These are phyloP conservation scores for Cryptococcus sp. DNA, from an alignment of 1,284 basidiomycete species.

Conservation along the genomic window DNA sequence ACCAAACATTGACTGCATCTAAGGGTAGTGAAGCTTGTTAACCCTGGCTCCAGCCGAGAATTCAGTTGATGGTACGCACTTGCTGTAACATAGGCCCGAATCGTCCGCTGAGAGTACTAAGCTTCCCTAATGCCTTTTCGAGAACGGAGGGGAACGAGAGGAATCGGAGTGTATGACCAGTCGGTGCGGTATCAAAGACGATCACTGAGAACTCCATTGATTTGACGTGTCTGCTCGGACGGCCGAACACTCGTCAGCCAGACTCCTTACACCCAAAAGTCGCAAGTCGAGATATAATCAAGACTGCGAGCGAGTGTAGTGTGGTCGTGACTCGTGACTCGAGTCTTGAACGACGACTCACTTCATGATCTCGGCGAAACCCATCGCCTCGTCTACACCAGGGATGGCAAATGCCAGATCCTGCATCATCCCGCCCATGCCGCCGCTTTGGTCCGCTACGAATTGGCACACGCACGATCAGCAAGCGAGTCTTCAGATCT, in stretches of 20 bases:
- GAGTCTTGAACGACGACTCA: constrained; percentile 56
- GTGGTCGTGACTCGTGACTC: no score
- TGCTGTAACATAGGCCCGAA: constrained; percentile 98
- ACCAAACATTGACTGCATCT: constrained; percentile 96
- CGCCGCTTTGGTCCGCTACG: constrained; percentile 60
- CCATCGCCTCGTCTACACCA: constrained; percentile 99
- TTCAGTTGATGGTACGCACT: constrained; percentile 51
- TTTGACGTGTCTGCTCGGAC: constrained; percentile 82
- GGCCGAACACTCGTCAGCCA: not conserved
- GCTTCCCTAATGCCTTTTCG: constrained; percentile 95
- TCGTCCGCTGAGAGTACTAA: constrained; percentile 83
- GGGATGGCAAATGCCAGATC: constrained; percentile 98
- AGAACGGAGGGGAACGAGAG: constrained; percentile 96
- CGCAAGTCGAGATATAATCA: not conserved
- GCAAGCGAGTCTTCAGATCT: not conserved
- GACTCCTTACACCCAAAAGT: not conserved
- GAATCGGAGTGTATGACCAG: constrained; percentile 97
- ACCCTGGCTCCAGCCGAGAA: no score
- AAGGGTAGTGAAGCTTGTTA: constrained; percentile 4
- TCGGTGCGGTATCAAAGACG: constrained; percentile 98
- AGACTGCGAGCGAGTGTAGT: not conserved
- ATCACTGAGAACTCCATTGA: constrained; percentile 99
- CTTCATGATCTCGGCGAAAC: constrained; percentile 99
- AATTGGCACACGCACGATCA: not conserved
- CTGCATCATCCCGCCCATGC: constrained; percentile 99